Percentiles rank a stretch among this genome's conserved stretches.
Evolutionary conservation across 352 stramenopile species (phyloP).

Genomic region (Globisporangium uncinulatum): DNA sequence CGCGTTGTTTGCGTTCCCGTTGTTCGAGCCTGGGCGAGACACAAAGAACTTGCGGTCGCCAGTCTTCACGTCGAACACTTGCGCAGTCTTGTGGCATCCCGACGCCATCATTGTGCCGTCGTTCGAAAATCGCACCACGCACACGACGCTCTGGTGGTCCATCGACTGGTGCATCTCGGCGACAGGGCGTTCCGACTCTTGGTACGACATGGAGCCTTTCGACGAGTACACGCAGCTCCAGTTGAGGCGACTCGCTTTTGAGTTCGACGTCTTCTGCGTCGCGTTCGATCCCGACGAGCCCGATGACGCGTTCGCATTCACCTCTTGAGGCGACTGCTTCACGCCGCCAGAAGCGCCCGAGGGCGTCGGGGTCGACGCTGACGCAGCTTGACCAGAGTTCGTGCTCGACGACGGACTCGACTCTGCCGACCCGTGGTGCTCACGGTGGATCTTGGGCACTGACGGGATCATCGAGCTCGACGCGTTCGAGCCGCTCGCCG

Average conservation of each 20-base stretch:
- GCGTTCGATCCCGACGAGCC: constrained; percentile 35
- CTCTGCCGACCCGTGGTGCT: constrained; percentile 43
- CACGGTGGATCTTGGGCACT: constrained; percentile 57
- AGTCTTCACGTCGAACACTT: constrained; percentile 85
- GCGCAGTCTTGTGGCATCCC: constrained; percentile 81
- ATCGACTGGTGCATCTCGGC: constrained; percentile 86
- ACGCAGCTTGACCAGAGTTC: constrained; percentile 15
- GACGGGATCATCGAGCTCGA: constrained; percentile 26
- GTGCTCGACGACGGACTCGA: constrained; percentile 47
- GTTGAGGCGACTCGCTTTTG: constrained; percentile 79
- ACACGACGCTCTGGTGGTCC: constrained; percentile 87
- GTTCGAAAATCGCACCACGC: constrained; percentile 79
- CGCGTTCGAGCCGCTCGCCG: constrained; percentile 14
- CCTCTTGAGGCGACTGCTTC: constrained; percentile 17
- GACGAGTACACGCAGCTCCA: constrained; percentile 83
- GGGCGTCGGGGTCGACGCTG: constrained; percentile 27
- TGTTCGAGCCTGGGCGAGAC: constrained; percentile 50
- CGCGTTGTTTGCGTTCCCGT: constrained; percentile 21
- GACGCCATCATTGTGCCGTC: constrained; percentile 84
- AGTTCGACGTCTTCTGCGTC: constrained; percentile 70
- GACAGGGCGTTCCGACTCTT: constrained; percentile 72
- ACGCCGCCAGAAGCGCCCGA: constrained; percentile 10
- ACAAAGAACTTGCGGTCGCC: constrained; percentile 80
- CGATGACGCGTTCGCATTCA: constrained; percentile 17
- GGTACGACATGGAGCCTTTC: constrained; percentile 59